Percentiles rank a stretch among this genome's conserved stretches.
These are phyloP conservation scores for Kodamaea alishanica DNA, from an alignment of 1,139 yeast species.

Conservation along the genomic window DNA sequence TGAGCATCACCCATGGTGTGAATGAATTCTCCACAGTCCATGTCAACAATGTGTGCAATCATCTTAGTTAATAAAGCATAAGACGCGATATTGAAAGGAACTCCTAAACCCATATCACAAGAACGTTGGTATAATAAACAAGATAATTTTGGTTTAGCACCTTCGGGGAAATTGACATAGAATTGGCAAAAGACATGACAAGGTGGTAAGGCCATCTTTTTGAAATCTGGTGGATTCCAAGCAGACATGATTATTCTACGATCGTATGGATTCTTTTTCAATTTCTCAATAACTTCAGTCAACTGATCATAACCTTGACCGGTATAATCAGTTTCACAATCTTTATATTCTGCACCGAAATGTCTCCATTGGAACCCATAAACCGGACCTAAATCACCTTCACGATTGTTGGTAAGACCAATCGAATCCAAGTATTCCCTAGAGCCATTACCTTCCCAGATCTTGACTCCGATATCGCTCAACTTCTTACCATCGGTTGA, in stretches of 20 bases:
- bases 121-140: constrained; percentile 93
- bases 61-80: constrained; percentile 87
- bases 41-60: constrained; percentile 91
- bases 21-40: constrained; percentile 92
- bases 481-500: constrained; percentile 82
- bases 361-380: constrained; percentile 99
- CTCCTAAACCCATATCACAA: constrained; percentile 99
- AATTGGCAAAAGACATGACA: constrained; percentile 97
- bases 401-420: constrained; percentile 77
- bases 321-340: constrained; percentile 81
- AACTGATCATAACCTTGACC: constrained; percentile 92
- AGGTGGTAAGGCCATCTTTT: constrained; percentile 95
- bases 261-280: constrained; percentile 88
- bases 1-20: constrained; percentile 98
- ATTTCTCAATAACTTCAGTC: constrained; percentile 69
- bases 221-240: constrained; percentile 97
- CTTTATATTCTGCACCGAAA: constrained; percentile 87
- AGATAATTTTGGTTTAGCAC: constrained; percentile 60
- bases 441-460: constrained; percentile 99
- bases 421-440: constrained; percentile 81
- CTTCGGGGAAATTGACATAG: constrained; percentile 75
- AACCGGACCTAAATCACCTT: constrained; percentile 96
- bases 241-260: constrained; percentile 93
- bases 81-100: constrained; percentile 96
- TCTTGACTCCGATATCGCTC: constrained; percentile 79